Evolutionary conservation across 2,329 filamentous ascomycete species (phyloP), one percentile per base, ranked within the genome.

Genomic region (Trichoderma polysporum): DNA sequence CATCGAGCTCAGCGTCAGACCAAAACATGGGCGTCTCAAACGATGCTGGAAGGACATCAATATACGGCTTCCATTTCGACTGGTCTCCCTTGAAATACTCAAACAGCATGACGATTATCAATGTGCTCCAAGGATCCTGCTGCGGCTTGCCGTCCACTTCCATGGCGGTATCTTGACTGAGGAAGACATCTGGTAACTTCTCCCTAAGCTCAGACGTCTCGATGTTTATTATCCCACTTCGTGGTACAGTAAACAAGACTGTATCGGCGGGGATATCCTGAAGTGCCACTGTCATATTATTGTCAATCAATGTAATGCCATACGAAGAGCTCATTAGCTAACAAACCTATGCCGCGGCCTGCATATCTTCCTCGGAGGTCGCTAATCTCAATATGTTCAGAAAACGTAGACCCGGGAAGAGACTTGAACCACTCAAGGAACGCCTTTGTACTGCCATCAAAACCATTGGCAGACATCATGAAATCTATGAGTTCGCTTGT

Each of bases 1-100:
- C 84, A 0, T 81, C 79, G 2, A 97, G 82, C 76, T 97, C 93
- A 1, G 82, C 79, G 0, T 85, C 81, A 2, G 85, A 82, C 94
- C 94, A 97, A 79, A 94, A 97, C 91, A 97, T 97, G 70, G 94
- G 85, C 2, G 92, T 96, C 76, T 95, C 87, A 74, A 97, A 97
- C 1, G 79, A 74, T 5, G 75, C 71, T 0, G 93, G 93, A 5
- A 97, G 83, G 22, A 97, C 82, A 66, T 88, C 84, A 71, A 97
- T 88, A 77, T 97, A 97, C 0, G 88, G 84, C 70, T 88, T 86
- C 93, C 93, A 97, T 9, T 79, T 80, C 1, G 93, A 96, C 1
- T 71, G 79, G 68, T 72, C 80, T 58, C 77, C 88, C 76, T 77
- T 88, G 8, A 88, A 78, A 65, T 82, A 84, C 79, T 97, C 93